Evolutionary conservation across 495 filamentous ascomycete genomes (phyloP), one percentile per base, ranked within the genome.

Genomic region (Haplographium delicatum): DNA sequence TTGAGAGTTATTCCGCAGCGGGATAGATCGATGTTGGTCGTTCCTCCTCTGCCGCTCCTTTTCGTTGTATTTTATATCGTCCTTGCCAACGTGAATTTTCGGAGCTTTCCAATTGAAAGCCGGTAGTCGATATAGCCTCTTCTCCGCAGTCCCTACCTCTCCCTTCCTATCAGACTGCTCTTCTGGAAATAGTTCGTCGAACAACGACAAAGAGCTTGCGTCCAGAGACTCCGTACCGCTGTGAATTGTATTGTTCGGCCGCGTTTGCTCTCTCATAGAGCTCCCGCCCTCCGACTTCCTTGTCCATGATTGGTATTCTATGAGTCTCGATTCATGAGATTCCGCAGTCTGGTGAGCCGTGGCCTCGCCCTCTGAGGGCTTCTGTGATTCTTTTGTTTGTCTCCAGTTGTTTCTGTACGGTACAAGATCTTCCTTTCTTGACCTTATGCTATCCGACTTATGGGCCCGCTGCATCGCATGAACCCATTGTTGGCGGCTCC

Each of bases 161-260:
- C 18, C 15, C 10, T 6, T 16, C 11, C 42, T 18, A 35, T 46
- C 53, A 42, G 59, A 59, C 8, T 62, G 63, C 34, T 75, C 68
- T 52, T 76, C 75, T 5, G 80, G 79, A 50, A 84, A 82, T 0
- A 84, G 68, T 56, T 77, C 70, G 27, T 78, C 75, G 41, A 81
- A 70, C n/a, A 82, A 68, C 6, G 78, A 73, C 44, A 16, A 28
- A 40, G 9, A 23, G 28, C 15, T 4, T 41, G 22, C 42, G 7
- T 9, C 20, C 11, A 7, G 35, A 30, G 11, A 13, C 15, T 34
- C 19, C 35, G n/a, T n/a, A n/a, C n/a, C n/a, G n/a, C n/a, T n/a
- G n/a, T n/a, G n/a, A n/a, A n/a, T n/a, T n/a, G n/a, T n/a, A n/a
- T n/a, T n/a, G n/a, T n/a, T n/a, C n/a, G n/a, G n/a, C n/a, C n/a